Base-by-base conservation (phyloP, 441 rosid species). In the Breynia disticha region DNA sequence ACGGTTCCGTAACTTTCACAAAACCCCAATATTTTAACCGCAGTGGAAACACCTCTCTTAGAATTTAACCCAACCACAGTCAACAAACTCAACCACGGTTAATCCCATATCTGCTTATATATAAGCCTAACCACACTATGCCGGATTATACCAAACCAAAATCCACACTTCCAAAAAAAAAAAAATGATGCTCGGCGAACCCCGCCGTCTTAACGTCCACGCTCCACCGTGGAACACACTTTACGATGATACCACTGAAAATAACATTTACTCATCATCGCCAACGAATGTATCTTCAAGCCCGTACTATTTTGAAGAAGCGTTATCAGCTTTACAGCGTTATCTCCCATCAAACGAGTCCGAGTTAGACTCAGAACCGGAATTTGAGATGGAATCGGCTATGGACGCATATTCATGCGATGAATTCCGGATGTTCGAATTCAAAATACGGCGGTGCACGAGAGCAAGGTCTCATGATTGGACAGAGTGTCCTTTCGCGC, bases 401-500 rank as follows among this genome's bases (percentile, higher is more conserved):
- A 71, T 86, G 7, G 97, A 86, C 57, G 84, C 87, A 0, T 86
- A 73, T 49, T 80, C 97, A 0, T 84, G 90, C 32, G 97, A 89
- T 61, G 86, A 89, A 46, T 89, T 89, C 61, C 79, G 97, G 64
- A 89, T 89, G 84, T 89, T 64, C 62, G 93, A 83, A 77, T 89
- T 89, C 76, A 89, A 89, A 55, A 72, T 89, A 7, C 62, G 93
- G 35, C 64, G 81, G 55, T 88, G 97, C 64, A 76, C 83, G 8
- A 91, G 95, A 17, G 95, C 91, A 4, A 67, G 89, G 61, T 81
- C 91, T 11, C 97, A 88, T 52, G 97, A 88, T 70, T 88, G 97
- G 97, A 88, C 97, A 0, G 97, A 88, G 71, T 88, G 97, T 61
- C 97, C 97, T 28, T 88, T 78, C 67, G 95, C 95, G 15, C 97